Evolutionary conservation across 2,329 filamentous ascomycete species (phyloP), one percentile per base, ranked within the genome.

Genomic region (Sclerotinia subarctica): DNA sequence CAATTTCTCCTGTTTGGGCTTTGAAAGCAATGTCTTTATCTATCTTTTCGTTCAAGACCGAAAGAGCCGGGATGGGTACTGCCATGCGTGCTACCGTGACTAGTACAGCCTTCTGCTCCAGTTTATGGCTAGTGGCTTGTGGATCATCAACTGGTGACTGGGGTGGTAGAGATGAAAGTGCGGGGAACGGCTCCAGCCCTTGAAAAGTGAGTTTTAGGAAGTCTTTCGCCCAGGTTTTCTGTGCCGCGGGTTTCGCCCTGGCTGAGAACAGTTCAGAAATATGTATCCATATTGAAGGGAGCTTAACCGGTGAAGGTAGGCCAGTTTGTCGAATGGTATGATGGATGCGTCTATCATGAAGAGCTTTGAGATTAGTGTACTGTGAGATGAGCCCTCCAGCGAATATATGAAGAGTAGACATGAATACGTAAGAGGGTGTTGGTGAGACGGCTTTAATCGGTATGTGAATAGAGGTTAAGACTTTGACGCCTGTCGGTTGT

Each of bases 201-300:
- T 79, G 77, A 73, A 88, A 88, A n/a, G 80, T 81, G 62, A 91
- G 80, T 62, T 83, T 82, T 38, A 91, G 81, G 47, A 82, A 82
- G 69, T 90, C 84, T 52, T 82, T 81, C 1, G 86, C 87, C 88
- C 88, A 90, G 3, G 81, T 73, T 69, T 69, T 74, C 66, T 47
- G 72, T 68, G 68, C 70, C 62, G 68, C 64, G 53, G 68, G 49
- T 29, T 70, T 69, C 62, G 68, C 68, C 42, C 72, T 71, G 52
- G 76, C 68, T 19, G 44, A 24, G 32, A 77, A 66, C 62, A 78
- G 60, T 64, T 78, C 70, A 5, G 74, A 72, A 17, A 77, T 66
- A 29, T 70, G 64, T 13, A 76, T 52, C 52, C 71, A 73, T n/a
- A 78, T 72, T 7, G 71, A 69, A 52, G 77, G 77, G 42, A 78